Base-by-base conservation (phyloP, 805 yeast genomes). In the Kodamaea restingae region DNA sequence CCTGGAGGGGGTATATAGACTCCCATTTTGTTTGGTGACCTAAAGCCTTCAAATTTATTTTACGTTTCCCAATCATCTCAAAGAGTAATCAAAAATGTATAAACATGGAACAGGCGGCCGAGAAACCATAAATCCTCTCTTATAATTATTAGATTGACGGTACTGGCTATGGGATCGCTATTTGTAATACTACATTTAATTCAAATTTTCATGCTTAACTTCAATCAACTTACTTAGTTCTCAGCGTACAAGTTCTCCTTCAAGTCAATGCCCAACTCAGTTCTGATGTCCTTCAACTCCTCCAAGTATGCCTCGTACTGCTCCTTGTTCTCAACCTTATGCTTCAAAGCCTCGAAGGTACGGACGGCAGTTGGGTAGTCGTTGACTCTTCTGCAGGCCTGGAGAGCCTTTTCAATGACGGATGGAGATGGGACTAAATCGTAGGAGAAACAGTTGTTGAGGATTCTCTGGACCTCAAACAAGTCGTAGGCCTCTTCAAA, bases 311-410 rank as follows among this genome's bases (percentile, higher is more conserved):
- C 97, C 57, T 84, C 78, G 76, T 93, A 93, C 73, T 93, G 98
- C 54, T 83, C 84, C 63, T 78, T 81, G 73, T 83, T 87, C 69
- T 91, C 97, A 49, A 93, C 98, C 76, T 93, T 93, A 80, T 81
- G 87, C 68, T 85, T 87, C 64, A 93, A 79, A 51, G 95, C 98
- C 76, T 91, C 98, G 58, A 93, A 93, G 41, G 95, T 96, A 73
- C 98, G 86, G 53, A 88, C 93, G 41, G 98, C 98, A 44, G 98
- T 90, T 46, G 98, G 96, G 72, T 87, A 87, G 73, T 93, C 98
- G 70, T 93, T 88, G 52, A 93, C 98, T 73, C 98, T 87, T 81
- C 98, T 90, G 55, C 97, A 90, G 35, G 98, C 98, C 72, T 86
- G 81, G 62, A 93, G 76, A 35, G 98, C 98, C 70, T 84, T 86